Conservation (phyloP, 2,329 filamentous ascomycete species). For the Diplocarpon mali region DNA sequence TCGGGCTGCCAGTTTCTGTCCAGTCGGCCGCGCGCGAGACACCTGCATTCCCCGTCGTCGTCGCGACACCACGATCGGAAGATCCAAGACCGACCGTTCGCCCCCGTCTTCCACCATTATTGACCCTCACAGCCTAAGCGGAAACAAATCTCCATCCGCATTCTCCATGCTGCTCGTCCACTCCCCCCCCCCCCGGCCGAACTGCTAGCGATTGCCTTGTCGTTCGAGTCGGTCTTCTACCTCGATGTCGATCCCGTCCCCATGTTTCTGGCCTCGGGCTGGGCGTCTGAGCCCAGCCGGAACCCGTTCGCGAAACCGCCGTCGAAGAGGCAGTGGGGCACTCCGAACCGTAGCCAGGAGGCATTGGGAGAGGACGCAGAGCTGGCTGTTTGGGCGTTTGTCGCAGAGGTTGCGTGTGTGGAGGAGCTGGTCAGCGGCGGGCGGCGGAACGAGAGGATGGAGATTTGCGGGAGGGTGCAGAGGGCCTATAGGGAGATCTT, state of each 20-base stretch:
- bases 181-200: no score
- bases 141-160: no score
- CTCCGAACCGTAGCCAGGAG: neutral
- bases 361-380: slow-evolving; percentile 14
- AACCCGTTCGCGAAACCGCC: slow-evolving; percentile 12
- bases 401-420: slow-evolving; percentile 18
- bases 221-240: slow-evolving; percentile 38
- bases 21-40: no score
- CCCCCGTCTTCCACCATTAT: no score
- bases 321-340: slow-evolving; percentile 11
- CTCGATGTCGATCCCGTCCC: slow-evolving; percentile 32
- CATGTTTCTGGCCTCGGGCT: slow-evolving; percentile 16
- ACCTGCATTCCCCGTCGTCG: no score
- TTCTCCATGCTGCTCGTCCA: no score
- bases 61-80: no score
- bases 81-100: no score
- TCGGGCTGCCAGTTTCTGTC: no score
- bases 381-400: slow-evolving; percentile 12
- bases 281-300: slow-evolving; percentile 11
- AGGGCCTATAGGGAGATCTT: slow-evolving; percentile 11
- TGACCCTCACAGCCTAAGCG: no score
- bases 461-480: slow-evolving; percentile 12
- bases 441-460: slow-evolving; percentile 9
- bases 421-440: slow-evolving; percentile 8
- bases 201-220: slow-evolving; percentile 35